A percentile compares a stretch with the other conserved stretches of the same genome.
Conservation (phyloP, 768 basidiomycete genomes). For the Podaxis pistillaris region DNA sequence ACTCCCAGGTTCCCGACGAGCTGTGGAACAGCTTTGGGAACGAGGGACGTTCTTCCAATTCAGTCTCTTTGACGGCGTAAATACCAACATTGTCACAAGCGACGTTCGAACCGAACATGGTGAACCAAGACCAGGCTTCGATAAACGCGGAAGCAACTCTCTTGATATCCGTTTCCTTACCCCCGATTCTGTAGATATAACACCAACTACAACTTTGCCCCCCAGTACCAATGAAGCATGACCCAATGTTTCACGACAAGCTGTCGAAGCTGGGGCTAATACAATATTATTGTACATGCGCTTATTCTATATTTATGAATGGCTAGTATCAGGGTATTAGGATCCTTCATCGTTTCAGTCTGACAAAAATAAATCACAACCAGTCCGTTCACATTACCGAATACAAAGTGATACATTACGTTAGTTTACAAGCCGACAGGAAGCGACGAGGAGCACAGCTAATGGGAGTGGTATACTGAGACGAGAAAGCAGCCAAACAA, state of each 20-base stretch:
- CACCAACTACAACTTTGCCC: not conserved
- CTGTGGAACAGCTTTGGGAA: not conserved
- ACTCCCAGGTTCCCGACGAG: not conserved
- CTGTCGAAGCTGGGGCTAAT: not conserved
- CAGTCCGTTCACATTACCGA: not conserved
- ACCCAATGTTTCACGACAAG: not conserved
- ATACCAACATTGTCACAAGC: not conserved
- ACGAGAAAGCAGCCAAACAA: not conserved
- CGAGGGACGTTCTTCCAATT: not conserved
- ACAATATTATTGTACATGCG: no score
- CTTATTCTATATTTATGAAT: no score
- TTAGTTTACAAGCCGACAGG: not conserved
- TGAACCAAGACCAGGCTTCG: not conserved
- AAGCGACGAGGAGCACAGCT: not conserved
- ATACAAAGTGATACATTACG: not conserved
- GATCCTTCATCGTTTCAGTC: no score
- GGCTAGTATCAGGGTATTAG: no score
- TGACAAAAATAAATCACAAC: no score
- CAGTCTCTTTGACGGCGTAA: not conserved
- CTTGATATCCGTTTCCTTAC: not conserved
- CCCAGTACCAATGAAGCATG: not conserved
- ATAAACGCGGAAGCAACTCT: not conserved
- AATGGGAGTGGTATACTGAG: no score
- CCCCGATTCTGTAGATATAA: not conserved
- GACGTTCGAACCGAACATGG: not conserved